These are phyloP conservation scores for Penicillium nucicola DNA, from an alignment of 495 filamentous ascomycete species.

Conservation along the genomic window DNA sequence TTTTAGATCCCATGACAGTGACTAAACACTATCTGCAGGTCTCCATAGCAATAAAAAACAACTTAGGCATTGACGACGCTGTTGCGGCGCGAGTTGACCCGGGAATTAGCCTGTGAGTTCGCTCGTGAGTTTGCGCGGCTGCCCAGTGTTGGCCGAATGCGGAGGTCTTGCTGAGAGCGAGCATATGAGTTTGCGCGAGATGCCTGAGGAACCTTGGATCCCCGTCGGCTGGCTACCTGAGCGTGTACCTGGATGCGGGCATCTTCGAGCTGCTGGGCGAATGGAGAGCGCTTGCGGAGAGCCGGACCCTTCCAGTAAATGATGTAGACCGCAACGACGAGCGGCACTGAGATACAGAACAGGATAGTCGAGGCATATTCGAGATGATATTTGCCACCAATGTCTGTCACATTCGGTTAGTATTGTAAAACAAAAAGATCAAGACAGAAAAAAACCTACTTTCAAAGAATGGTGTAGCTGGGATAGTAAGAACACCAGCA, in stretches of 20 bases:
- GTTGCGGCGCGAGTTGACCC: conserved; percentile 37
- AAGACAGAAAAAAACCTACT: conserved; percentile 32
- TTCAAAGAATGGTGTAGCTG: conserved; percentile 66
- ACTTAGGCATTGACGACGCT: conserved; percentile 16
- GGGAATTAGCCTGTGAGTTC: conserved; percentile 35
- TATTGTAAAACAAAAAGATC: not conserved
- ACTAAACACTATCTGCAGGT: not conserved
- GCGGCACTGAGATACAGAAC: conserved; percentile 60
- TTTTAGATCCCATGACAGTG: conserved; percentile 7
- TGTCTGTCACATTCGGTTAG: conserved; percentile 37
- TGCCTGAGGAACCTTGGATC: conserved; percentile 35
- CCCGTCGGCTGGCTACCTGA: conserved; percentile 34
- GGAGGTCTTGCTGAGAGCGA: conserved; percentile 47
- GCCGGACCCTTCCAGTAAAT: conserved; percentile 74
- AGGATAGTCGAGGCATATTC: conserved; percentile 73
- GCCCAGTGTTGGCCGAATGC: conserved; percentile 42
- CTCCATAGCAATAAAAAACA: not conserved
- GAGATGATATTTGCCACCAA: conserved; percentile 58
- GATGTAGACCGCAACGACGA: conserved; percentile 71
- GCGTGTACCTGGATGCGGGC: conserved; percentile 41
- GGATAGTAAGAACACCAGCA: conserved; percentile 73
- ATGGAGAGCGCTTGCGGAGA: conserved; percentile 66
- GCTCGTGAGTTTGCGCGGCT: conserved; percentile 39
- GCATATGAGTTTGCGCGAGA: conserved; percentile 45
- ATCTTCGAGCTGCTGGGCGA: conserved; percentile 67